Conservation (phyloP, 768 basidiomycete genomes). For the Phylloporus sp. region DNA sequence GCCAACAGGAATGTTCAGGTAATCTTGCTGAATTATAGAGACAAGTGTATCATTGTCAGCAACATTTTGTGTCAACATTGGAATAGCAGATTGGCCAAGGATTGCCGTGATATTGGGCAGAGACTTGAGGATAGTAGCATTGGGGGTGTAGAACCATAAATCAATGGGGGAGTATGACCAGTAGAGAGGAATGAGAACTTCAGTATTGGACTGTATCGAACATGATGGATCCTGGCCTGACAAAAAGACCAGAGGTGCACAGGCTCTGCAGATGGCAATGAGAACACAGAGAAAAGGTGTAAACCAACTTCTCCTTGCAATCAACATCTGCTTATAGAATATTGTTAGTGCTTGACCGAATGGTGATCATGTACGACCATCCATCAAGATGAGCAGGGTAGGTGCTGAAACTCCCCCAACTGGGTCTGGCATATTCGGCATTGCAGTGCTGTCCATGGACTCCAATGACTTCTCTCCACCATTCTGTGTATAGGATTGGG, state of each 20-base stretch:
- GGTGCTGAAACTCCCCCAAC: background rate
- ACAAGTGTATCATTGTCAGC: constrained; percentile 59
- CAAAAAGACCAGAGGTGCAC: constrained; percentile 67
- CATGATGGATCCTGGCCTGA: constrained; percentile 50
- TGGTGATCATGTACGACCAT: constrained; percentile 52
- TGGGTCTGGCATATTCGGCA: background rate
- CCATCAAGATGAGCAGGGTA: constrained; percentile 30
- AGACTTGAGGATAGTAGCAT: constrained; percentile 42
- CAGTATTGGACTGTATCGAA: constrained; percentile 34
- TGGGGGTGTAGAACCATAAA: constrained; percentile 27
- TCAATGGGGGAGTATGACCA: constrained; percentile 46
- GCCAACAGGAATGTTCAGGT: constrained; percentile 55
- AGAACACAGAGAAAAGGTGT: constrained; percentile 51
- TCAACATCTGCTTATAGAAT: constrained; percentile 64
- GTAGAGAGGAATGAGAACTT: constrained; percentile 47
- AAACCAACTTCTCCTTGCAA: constrained; percentile 69
- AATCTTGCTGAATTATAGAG: constrained; percentile 46
- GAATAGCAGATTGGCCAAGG: constrained; percentile 40
- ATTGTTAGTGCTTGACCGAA: constrained; percentile 68
- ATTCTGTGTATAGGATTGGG: constrained; percentile 16
- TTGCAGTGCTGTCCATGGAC: constrained; percentile 9
- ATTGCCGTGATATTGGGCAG: constrained; percentile 50
- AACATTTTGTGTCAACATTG: constrained; percentile 40
- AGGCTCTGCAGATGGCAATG: constrained; percentile 58
- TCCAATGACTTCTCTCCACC: constrained; percentile 28